Evolutionary conservation across 345 rosid species (phyloP).

Genomic region (Garcia nutans): DNA sequence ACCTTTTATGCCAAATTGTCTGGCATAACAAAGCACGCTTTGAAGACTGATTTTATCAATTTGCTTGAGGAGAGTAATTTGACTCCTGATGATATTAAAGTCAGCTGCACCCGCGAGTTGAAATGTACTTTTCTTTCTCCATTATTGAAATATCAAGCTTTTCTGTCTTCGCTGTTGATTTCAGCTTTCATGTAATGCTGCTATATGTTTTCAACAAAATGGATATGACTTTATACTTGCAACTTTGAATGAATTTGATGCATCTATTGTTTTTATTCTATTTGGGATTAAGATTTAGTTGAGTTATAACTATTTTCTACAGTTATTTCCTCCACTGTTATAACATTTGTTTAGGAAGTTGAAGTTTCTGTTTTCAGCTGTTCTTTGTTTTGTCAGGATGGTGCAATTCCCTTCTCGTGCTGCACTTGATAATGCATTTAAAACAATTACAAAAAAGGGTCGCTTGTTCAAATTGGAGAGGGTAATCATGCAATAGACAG

Average conservation of each 20-base stretch:
- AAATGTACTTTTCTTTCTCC: slow-evolving; percentile 35
- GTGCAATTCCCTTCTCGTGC: slow-evolving; percentile 50
- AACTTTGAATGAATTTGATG: background rate
- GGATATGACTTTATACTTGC: background rate
- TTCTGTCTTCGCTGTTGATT: background rate
- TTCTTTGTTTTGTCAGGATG: slow-evolving; percentile 42
- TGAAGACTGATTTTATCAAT: slow-evolving; percentile 64
- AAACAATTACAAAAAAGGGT: slow-evolving; percentile 43
- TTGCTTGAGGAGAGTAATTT: slow-evolving; percentile 59
- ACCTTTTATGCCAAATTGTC: slow-evolving; percentile 44
- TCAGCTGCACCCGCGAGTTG: slow-evolving; percentile 43
- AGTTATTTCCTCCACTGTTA: background rate
- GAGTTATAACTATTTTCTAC: background rate
- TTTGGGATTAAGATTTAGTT: background rate
- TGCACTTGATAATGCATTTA: slow-evolving; percentile 42
- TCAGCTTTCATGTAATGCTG: background rate
- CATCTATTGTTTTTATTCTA: no score
- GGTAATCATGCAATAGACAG: slow-evolving; percentile 37
- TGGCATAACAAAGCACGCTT: slow-evolving; percentile 43
- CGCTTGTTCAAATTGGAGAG: slow-evolving; percentile 53
- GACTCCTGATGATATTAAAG: slow-evolving; percentile 54
- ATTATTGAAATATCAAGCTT: background rate
- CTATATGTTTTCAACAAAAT: background rate
- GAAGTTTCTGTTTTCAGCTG: background rate
- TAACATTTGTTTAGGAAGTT: background rate